These are phyloP conservation scores for Acacia confusa DNA, from an alignment of 306 rosid genomes.

Conservation along the genomic window DNA sequence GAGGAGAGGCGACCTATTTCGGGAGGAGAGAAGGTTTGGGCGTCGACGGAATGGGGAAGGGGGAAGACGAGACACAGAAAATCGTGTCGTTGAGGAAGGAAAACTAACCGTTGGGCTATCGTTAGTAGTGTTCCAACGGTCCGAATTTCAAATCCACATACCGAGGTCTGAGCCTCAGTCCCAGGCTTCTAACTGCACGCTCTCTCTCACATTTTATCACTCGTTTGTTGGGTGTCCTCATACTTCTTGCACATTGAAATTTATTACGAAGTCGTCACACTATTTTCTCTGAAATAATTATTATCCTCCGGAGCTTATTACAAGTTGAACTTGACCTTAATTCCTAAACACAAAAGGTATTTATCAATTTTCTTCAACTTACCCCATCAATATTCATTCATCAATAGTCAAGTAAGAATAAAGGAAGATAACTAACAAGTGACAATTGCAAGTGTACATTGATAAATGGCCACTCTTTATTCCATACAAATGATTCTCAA, in stretches of 20 bases:
- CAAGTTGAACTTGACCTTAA: too few relatives aligned
- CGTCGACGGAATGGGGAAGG: not conserved
- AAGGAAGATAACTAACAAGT: too few relatives aligned
- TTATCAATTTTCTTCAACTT: too few relatives aligned
- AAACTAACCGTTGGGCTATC: slow-evolving; percentile 48
- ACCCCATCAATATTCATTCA: too few relatives aligned
- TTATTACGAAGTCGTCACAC: not conserved
- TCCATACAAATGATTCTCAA: too few relatives aligned
- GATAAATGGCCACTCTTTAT: too few relatives aligned
- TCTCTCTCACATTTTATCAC: not conserved
- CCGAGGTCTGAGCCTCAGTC: not conserved
- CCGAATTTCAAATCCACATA: slow-evolving; percentile 34
- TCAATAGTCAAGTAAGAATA: too few relatives aligned
- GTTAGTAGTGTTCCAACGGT: slow-evolving; percentile 40
- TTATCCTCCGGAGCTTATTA: too few relatives aligned
- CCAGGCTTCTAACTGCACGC: not conserved
- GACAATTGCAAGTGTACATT: not conserved
- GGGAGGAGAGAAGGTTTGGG: not conserved
- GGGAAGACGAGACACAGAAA: not conserved
- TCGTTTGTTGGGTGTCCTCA: not conserved
- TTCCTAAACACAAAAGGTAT: too few relatives aligned
- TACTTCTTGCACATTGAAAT: not conserved
- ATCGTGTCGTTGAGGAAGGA: not conserved
- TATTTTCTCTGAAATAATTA: not conserved
- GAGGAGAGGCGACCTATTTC: not conserved